Evolutionary conservation across 345 rosid species (phyloP), one percentile per base, ranked within the genome.

Genomic region (Triadica sebifera): DNA sequence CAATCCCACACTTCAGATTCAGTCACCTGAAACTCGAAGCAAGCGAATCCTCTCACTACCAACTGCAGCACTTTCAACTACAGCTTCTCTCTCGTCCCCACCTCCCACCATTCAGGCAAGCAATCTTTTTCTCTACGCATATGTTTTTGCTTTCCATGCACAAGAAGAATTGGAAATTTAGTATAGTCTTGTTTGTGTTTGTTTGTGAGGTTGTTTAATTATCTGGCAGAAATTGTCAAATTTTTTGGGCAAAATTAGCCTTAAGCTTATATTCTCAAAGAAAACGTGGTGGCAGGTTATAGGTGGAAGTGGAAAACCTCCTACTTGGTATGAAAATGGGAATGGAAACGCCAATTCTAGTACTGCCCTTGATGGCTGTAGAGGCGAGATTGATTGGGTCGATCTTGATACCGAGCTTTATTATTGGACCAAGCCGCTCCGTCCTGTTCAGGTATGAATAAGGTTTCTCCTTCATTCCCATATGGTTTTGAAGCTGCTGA

Each of bases 341-440:
- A 76, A 79, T 75, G 82, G 73, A 15, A 81, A 70, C 43, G 77
- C 71, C 34, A 68, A 77, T 67, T 73, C 73, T 56, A 17, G 57
- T 50, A 76, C 50, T 57, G 34, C 22, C 20, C 70, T 80, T 65
- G 82, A 77, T 17, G 75, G 74, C 58, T 65, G 70, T 22, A 79
- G 63, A 46, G 87, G 77, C 59, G 97, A 88, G 63, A 68, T 69
- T 41, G 91, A 92, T 81, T 92, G 96, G 97, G 79, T 55, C 74
- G 88, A 84, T 77, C 78, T 94, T 45, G 96, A 94, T 75, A 80
- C 92, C 70, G 97, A 92, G 77, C 92, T 94, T 86, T 71, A 67
- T 70, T 81, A 82, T 25, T 94, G 97, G 97, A 87, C 92, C 57
- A 84, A 82, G 72, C 76, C 80, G 2, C 76, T 94, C 67, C 96